Conservation (phyloP, 2,329 filamentous ascomycete genomes). For the Sclerotinia sclerotiorum region DNA sequence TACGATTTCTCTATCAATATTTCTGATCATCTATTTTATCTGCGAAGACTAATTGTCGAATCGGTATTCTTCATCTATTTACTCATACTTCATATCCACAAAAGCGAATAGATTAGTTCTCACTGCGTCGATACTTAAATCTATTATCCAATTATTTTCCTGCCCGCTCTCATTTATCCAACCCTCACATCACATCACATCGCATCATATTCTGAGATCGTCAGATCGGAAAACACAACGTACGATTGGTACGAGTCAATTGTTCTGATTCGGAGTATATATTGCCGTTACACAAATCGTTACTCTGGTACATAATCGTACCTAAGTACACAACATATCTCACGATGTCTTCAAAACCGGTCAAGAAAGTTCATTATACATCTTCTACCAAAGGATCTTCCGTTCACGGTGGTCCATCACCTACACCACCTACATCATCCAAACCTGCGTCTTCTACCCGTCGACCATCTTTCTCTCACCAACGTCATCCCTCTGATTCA, state of each 20-base stretch:
- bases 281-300: slow-evolving; percentile 3
- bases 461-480: slow-evolving; percentile 6
- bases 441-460: background rate
- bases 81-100: background rate
- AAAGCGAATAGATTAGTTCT: slow-evolving; percentile 7
- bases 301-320: slow-evolving; percentile 12
- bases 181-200: slow-evolving; percentile 9
- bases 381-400: slow-evolving; percentile 21
- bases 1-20: background rate
- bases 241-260: slow-evolving; percentile 9
- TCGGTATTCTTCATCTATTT: background rate
- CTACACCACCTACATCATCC: background rate
- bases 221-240: slow-evolving; percentile 13
- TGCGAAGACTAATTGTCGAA: slow-evolving; percentile 7
- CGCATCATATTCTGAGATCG: background rate
- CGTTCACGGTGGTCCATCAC: background rate
- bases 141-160: slow-evolving; percentile 2
- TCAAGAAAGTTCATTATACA: slow-evolving; percentile 22
- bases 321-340: background rate
- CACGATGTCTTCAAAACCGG: slow-evolving; percentile 18
- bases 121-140: slow-evolving; percentile 4
- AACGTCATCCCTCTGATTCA: slow-evolving; percentile 8
- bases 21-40: background rate
- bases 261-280: slow-evolving; percentile 2
- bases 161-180: background rate